Evolutionary conservation across 306 rosid genomes (phyloP), one percentile per base, ranked within the genome.

Genomic region (Biancaea sappan): DNA sequence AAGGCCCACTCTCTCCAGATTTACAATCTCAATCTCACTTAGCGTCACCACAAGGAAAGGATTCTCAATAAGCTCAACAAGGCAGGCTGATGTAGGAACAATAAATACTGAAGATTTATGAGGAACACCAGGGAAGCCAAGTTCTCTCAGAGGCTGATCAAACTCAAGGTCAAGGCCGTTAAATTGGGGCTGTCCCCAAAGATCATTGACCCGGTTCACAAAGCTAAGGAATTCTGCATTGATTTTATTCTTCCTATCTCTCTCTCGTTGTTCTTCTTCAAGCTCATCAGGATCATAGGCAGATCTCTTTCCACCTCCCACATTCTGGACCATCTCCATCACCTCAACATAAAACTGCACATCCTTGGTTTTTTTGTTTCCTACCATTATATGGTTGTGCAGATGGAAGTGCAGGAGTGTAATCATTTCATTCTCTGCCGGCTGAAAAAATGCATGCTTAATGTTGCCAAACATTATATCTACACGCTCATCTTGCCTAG

Each of bases 401-500:
- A 94, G 81, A 88, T 94, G 96, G 76, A 94, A 94, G 78, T 94
- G 98, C 66, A 94, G 84, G 8, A 94, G 90, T 24, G 97, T 94
- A 81, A 91, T 94, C 98, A 94, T 91, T 81, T 94, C 98, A 78
- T 94, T 94, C 77, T 94, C 97, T 15, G 98, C 97, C 15, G 98
- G 97, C 89, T 91, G 98, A 73, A 91, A 94, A 68, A 91, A 84
- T 2, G 98, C 96, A 87, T 94, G 98, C 79, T 91, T 94, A 52
- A 94, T 81, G 80, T 94, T 94, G 22, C 65, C 86, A 81, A 81
- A 94, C 98, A 94, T 82, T 47, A 94, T 11, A 40, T 94, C 97
- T 25, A 80, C 94, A 12, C 98, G 96, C 73, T 94, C 98, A 38
- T 94, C 98, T 25, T 79, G 83, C 76, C 98, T 85, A 25, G 91